phyloP scores from a whole-genome alignment of 129 eudicot genomes.

The Arctium minus region DNA sequence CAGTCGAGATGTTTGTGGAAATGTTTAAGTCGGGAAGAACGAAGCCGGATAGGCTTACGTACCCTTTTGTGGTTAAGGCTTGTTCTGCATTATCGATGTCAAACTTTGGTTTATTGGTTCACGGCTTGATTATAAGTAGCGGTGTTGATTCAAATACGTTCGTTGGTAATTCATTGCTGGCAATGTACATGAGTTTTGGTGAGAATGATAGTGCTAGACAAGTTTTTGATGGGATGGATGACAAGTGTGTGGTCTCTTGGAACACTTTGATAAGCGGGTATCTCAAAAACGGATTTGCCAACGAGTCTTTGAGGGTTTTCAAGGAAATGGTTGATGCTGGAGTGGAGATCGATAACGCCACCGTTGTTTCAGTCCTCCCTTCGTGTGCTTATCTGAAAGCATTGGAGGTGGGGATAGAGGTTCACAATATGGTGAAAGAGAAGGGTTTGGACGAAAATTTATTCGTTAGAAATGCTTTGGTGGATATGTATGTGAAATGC shows the following conservation, averaged over 20 bases:
- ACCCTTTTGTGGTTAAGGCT: constrained; percentile 70
- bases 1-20: constrained; percentile 56
- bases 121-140: constrained; percentile 45
- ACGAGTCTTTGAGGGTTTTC: constrained; percentile 44
- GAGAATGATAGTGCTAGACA: constrained; percentile 38
- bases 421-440: constrained; percentile 46
- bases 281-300: constrained; percentile 39
- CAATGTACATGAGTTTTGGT: constrained; percentile 85
- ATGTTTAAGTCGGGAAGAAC: constrained; percentile 40
- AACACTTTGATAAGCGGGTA: constrained; percentile 84
- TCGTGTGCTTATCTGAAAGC: constrained; percentile 65
- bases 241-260: constrained; percentile 65
- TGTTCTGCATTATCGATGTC: constrained; percentile 49
- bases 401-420: constrained; percentile 46
- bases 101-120: constrained; percentile 49
- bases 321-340: constrained; percentile 47
- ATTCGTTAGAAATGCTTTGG: constrained; percentile 62
- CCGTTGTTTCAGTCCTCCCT: constrained; percentile 70
- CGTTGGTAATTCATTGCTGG: constrained; percentile 71
- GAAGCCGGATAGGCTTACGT: constrained; percentile 45
- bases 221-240: constrained; percentile 52
- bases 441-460: constrained; percentile 43
- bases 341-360: constrained; percentile 52
- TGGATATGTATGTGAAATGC: constrained; percentile 86
- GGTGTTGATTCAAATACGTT: constrained; percentile 49